phyloP scores from a whole-genome alignment of 2,329 filamentous ascomycete genomes.

The Clonostachys solani region DNA sequence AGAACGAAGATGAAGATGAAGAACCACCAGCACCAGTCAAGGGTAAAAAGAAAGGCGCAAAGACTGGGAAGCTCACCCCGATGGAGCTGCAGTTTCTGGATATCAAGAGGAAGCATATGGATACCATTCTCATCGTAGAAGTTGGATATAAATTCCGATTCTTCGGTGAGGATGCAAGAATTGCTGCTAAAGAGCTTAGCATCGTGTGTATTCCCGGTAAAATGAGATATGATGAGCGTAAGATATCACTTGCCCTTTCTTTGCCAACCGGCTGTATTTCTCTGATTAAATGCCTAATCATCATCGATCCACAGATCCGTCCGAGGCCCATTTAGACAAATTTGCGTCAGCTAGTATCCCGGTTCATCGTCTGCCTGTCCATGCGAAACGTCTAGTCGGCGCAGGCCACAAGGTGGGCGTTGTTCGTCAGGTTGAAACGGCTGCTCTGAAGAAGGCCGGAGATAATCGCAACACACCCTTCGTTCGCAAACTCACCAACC shows the following conservation, averaged over 20 bases:
- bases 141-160: slow-evolving; percentile 98
- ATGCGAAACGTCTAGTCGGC: slow-evolving; percentile 86
- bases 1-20: slow-evolving; percentile 50
- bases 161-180: slow-evolving; percentile 90
- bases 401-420: slow-evolving; percentile 96
- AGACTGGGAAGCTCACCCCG: slow-evolving; percentile 78
- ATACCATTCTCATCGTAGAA: slow-evolving; percentile 87
- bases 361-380: slow-evolving; percentile 84
- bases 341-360: slow-evolving; percentile 97
- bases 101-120: slow-evolving; percentile 87
- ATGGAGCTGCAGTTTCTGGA: slow-evolving; percentile 92
- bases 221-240: slow-evolving; percentile 85
- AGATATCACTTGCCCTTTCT: slow-evolving; percentile 14
- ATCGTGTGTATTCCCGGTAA: slow-evolving; percentile 98
- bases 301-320: slow-evolving; percentile 52
- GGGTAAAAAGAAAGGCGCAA: slow-evolving; percentile 66
- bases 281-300: not conserved
- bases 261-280: not conserved
- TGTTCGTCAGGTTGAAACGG: slow-evolving; percentile 90
- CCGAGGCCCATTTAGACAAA: slow-evolving; percentile 84
- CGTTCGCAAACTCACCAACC: slow-evolving; percentile 84
- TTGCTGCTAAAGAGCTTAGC: slow-evolving; percentile 83
- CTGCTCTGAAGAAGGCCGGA: slow-evolving; percentile 89
- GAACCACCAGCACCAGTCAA: slow-evolving; percentile 41
- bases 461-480: slow-evolving; percentile 94